Percentiles rank a stretch among this genome's conserved stretches.
phyloP scores from a whole-genome alignment of 2,329 filamentous ascomycete genomes.

The Aureobasidium melanogenum region DNA sequence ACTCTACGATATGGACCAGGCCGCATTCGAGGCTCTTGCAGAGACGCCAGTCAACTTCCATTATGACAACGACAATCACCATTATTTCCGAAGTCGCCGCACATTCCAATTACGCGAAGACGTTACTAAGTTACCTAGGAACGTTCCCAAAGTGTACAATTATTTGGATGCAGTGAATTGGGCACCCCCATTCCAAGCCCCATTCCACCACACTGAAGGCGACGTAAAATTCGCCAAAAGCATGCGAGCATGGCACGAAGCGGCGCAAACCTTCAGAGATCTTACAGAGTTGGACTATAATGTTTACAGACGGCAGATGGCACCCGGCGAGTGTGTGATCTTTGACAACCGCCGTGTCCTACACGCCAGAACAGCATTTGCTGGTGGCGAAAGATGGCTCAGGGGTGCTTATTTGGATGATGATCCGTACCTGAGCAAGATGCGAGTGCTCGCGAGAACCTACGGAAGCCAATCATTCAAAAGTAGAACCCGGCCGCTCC shows the following conservation, averaged over 20 bases:
- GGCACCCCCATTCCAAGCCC: slow-evolving; percentile 30
- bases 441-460: slow-evolving; percentile 14
- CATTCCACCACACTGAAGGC: slow-evolving; percentile 15
- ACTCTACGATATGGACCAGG: slow-evolving; percentile 17
- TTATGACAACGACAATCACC: slow-evolving; percentile 40
- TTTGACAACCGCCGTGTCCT: slow-evolving; percentile 83
- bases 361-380: slow-evolving; percentile 73
- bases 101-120: neutral
- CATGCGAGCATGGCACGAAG: slow-evolving; percentile 37
- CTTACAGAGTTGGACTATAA: slow-evolving; percentile 49
- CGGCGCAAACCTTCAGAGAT: slow-evolving; percentile 48
- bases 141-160: slow-evolving; percentile 12
- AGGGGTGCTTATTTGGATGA: slow-evolving; percentile 75
- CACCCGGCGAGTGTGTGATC: slow-evolving; percentile 80
- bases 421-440: slow-evolving; percentile 47
- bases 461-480: neutral
- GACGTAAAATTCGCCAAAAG: neutral
- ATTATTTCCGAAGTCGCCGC: slow-evolving; percentile 21
- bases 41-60: slow-evolving; percentile 38
- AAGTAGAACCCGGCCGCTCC: too few relatives aligned
- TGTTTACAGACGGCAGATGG: slow-evolving; percentile 62
- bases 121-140: neutral
- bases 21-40: slow-evolving; percentile 14
- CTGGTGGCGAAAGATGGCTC: slow-evolving; percentile 63
- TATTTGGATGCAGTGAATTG: slow-evolving; percentile 25